Evolutionary conservation across 1,284 basidiomycete species (phyloP), one percentile per base, ranked within the genome.

Genomic region (Sporisorium scitamineum): DNA sequence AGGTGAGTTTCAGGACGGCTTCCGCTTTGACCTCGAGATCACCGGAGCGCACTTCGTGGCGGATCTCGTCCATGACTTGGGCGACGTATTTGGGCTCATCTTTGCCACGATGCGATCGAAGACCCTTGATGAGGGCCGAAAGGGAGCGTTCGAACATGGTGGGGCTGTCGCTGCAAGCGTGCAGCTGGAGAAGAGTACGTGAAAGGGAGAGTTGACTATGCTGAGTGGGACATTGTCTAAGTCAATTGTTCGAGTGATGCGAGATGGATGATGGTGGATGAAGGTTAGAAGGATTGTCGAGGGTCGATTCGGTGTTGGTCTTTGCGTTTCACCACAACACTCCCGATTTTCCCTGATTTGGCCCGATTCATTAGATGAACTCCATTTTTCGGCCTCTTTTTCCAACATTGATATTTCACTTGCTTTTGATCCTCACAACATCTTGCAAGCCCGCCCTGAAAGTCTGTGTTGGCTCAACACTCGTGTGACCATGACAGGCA

Each of bases 21-120:
- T 90, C 94, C 0, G 94, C 94, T 87, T 99, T 99, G 78, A 99
- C 89, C 77, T 94, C 93, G 93, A 98, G 96, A 84, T 99, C 97
- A 82, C 94, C 94, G 81, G 90, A 91, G 86, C 91, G 92, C 81
- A 98, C 91, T 88, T 99, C 97, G 64, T 90, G 89, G 68, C 94
- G 88, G 80, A 98, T 97, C 88, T 99, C 90, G 31, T 86, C 85
- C 78, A 89, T 87, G 57, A 82, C 86, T 14, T 86, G 79, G 32
- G 89, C 85, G 70, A 90, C 85, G 34, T 79, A 78, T 50, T 77
- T 78, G 65, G 86, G 84, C 69, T 87, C 86, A 66, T 86, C 85
- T 73, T 86, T 86, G 78, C 84, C 84, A 26, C 82, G 71, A 56
- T 85, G 79, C 2, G 84, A 85, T 24, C 84, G 79, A 11, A 85